Conservation (phyloP, 805 yeast genomes). For the Ogataea chonburiensis region DNA sequence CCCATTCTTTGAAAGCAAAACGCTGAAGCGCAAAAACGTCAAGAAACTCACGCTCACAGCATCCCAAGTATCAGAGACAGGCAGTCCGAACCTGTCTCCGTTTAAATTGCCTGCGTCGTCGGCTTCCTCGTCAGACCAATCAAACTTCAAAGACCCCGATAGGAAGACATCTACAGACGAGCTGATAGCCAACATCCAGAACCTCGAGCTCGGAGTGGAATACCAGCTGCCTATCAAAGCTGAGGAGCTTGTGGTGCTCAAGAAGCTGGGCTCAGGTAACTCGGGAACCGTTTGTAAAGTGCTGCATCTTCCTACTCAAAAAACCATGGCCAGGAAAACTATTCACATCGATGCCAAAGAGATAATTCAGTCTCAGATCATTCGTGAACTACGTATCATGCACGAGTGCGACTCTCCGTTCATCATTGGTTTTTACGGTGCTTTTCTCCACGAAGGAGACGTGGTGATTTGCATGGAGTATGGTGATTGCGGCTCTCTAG, state of each 20-base stretch:
- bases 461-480: conserved; percentile 94
- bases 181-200: conserved; percentile 44
- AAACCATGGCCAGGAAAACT: conserved; percentile 85
- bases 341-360: conserved; percentile 83
- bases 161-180: conserved; percentile 34
- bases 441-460: conserved; percentile 69
- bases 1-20: conserved; percentile 31
- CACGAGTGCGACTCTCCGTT: conserved; percentile 84
- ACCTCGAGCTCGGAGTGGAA: conserved; percentile 53
- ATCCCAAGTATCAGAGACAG: conserved; percentile 1
- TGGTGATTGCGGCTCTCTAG: conserved; percentile 92
- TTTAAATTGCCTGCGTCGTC: conserved; percentile 4
- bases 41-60: conserved; percentile 49
- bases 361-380: conserved; percentile 75
- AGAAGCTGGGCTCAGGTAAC: conserved; percentile 87
- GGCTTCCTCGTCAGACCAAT: conserved; percentile 21
- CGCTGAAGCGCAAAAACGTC: conserved; percentile 56
- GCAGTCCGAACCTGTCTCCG: not conserved
- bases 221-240: conserved; percentile 51
- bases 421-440: conserved; percentile 90
- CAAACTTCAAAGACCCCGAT: conserved; percentile 30
- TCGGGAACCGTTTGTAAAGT: conserved; percentile 92
- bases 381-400: conserved; percentile 84
- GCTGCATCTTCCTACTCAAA: conserved; percentile 83
- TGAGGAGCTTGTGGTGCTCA: conserved; percentile 70